Evolutionary conservation across 495 filamentous ascomycete species (phyloP).

Genomic region (Hypomontagnella monticulosa): DNA sequence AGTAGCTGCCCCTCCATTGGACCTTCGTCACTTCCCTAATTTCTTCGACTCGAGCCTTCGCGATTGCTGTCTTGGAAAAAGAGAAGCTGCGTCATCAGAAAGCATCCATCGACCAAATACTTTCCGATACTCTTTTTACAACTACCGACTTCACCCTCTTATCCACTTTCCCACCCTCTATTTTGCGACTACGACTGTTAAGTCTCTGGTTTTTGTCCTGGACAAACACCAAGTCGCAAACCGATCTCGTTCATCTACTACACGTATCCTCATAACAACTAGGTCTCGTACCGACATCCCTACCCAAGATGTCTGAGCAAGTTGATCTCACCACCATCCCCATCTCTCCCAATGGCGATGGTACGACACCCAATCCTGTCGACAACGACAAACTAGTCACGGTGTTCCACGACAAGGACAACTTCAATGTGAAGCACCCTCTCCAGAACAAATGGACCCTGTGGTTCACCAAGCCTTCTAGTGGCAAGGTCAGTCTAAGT

Average conservation of each 20-base stretch:
- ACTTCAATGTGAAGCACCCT: constrained; percentile 99
- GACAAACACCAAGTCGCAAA: constrained; percentile 1
- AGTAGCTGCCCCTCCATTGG: constrained; percentile 20
- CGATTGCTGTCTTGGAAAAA: background rate
- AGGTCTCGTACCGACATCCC: background rate
- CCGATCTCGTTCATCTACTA: background rate
- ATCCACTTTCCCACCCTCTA: too few species aligned
- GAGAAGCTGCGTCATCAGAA: constrained; percentile 10
- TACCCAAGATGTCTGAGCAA: constrained; percentile 57
- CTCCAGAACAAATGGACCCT: constrained; percentile 96
- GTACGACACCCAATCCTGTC: constrained; percentile 47
- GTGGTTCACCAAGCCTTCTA: constrained; percentile 99
- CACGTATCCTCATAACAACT: constrained; percentile 1
- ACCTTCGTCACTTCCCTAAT: background rate
- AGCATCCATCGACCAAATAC: background rate
- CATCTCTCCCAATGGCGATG: constrained; percentile 71
- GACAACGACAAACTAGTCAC: constrained; percentile 71
- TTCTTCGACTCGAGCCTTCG: constrained; percentile 8
- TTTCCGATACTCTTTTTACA: background rate
- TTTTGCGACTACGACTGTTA: too few species aligned
- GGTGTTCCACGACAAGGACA: constrained; percentile 95
- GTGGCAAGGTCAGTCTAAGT: constrained; percentile 78
- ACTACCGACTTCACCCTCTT: too few species aligned
- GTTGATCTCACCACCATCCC: constrained; percentile 74
- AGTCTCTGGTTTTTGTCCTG: too few species aligned